Conservation (phyloP, 176 grass and related monocot genomes). For the Poa annua region DNA sequence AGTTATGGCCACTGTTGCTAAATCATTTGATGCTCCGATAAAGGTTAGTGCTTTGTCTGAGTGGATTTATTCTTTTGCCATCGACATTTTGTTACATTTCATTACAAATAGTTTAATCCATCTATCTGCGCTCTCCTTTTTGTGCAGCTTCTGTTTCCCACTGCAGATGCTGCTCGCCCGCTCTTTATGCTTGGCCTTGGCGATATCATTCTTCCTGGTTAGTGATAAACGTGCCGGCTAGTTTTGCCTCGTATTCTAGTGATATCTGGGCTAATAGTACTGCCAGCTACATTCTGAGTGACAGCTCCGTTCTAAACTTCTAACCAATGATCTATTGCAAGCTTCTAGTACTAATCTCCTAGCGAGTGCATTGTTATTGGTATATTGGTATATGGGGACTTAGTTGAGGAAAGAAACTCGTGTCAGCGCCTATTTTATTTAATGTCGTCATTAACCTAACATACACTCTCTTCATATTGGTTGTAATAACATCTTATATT, state of each 20-base stretch:
- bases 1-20: slow-evolving; percentile 97
- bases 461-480: not conserved
- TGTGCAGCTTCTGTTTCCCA: slow-evolving; percentile 86
- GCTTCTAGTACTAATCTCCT: not conserved
- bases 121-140: not conserved
- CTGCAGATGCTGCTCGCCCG: slow-evolving; percentile 67
- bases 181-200: slow-evolving; percentile 98
- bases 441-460: not conserved
- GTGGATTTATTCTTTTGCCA: not conserved
- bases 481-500: too few relatives aligned
- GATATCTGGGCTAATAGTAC: not conserved
- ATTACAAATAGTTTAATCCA: not conserved
- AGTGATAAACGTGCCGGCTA: slow-evolving; percentile 5
- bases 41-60: slow-evolving; percentile 56
- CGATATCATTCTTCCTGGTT: slow-evolving; percentile 95
- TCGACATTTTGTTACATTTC: slow-evolving; percentile 3
- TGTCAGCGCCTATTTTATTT: not conserved
- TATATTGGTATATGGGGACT: not conserved
- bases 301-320: too few relatives aligned
- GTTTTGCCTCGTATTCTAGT: not conserved
- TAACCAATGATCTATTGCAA: not conserved
- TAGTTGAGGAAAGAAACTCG: not conserved
- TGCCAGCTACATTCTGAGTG: not conserved
- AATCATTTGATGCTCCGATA: slow-evolving; percentile 99
- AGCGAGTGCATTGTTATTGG: not conserved